Conservation (phyloP, 345 rosid species). For the Populus simonii region DNA sequence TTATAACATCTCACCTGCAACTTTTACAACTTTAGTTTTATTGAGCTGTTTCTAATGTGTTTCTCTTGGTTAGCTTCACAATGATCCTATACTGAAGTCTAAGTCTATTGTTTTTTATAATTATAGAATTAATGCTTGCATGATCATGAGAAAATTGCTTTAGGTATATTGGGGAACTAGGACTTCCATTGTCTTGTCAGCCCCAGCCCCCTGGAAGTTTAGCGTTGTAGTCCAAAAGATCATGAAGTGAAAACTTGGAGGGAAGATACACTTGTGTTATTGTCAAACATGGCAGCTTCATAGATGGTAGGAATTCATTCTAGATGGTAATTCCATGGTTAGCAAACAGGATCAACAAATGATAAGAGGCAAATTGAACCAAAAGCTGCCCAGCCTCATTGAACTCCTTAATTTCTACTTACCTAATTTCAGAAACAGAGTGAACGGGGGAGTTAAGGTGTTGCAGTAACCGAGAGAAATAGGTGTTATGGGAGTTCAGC, state of each 20-base stretch:
- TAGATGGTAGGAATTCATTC: not conserved
- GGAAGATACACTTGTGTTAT: conserved; percentile 14
- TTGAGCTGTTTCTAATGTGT: not conserved
- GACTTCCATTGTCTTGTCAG: not conserved
- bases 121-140: not conserved
- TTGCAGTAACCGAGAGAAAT: conserved; percentile 6
- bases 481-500: conserved; percentile 1
- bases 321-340: conserved; percentile 5
- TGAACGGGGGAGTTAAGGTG: conserved; percentile 4
- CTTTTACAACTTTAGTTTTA: not conserved
- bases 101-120: not conserved
- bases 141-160: not conserved
- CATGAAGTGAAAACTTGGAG: not conserved
- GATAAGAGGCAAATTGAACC: conserved; percentile 18
- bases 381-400: conserved; percentile 10
- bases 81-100: not conserved
- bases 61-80: not conserved
- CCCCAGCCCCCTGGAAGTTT: not conserved
- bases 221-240: not conserved
- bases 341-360: conserved; percentile 15
- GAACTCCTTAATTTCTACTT: conserved; percentile 2
- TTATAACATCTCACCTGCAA: too few relatives aligned
- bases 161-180: not conserved
- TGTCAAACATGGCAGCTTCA: conserved; percentile 9
- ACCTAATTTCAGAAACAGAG: conserved; percentile 6